Evolutionary conservation across 2,329 filamentous ascomycete species (phyloP), one percentile per base, ranked within the genome.

Genomic region (Aspergillus hortae): DNA sequence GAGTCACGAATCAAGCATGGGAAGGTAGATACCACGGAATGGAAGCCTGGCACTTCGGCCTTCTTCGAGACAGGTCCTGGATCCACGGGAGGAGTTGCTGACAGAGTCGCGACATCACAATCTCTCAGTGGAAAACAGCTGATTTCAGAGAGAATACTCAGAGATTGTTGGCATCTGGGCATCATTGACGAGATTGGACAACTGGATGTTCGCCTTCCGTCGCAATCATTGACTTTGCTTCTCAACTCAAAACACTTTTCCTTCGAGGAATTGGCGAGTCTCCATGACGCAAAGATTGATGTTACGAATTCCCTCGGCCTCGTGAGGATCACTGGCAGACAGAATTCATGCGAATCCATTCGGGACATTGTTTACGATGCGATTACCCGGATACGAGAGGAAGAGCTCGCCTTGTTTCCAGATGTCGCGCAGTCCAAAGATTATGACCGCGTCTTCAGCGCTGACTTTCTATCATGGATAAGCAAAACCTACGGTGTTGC

Each of bases 141-240:
- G 7, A 48, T 71, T 19, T 63, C 63, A 14, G 70, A 74, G 52
- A 63, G 48, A 32, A 68, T 74, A 32, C 61, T 74, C 44, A 67
- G 72, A 36, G 64, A 72, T 40, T 71, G 66, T 59, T 74, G 72
- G 72, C 53, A 68, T 30, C 56, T 74, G 19, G 66, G 64, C 4
- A 52, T 71, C 27, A 36, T 50, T 12, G 62, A 61, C 21, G 70
- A 74, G 51, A 50, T 66, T 45, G 72, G 72, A 7, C 70, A 71
- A 46, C 47, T 72, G 40, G 69, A 73, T 47, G 59, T 74, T 6
- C 61, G 56, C 14, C 54, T 74, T 12, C 59, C 64, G 6, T 47
- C 60, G 11, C 53, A 58, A 6, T 54, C 54, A 6, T 54, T 74
- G 17, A 61, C 61, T 6, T 51, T 73, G 19, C 63, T 74, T 10